Conservation (phyloP, 495 filamentous ascomycete species). For the Corynascus novoguineensis region DNA sequence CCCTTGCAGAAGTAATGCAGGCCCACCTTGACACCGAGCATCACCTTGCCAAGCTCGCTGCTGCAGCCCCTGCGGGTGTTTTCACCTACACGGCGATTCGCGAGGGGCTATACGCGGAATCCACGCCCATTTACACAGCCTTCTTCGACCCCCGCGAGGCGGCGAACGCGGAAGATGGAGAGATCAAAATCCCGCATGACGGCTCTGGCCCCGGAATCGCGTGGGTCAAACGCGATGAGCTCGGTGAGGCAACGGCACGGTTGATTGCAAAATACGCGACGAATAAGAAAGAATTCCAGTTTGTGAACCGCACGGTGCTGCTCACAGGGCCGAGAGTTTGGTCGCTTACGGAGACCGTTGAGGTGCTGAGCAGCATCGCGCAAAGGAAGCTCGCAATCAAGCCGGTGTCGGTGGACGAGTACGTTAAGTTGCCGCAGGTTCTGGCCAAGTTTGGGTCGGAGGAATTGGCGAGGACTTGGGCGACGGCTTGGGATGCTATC, state of each 20-base stretch:
- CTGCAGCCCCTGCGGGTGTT: background rate
- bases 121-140: constrained; percentile 62
- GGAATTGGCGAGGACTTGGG: constrained; percentile 26
- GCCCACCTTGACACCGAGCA: constrained; percentile 60
- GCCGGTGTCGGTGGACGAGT: constrained; percentile 41
- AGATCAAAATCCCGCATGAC: constrained; percentile 48
- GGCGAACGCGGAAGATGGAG: constrained; percentile 9
- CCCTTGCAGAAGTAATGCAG: constrained; percentile 55
- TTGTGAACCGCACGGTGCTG: constrained; percentile 34
- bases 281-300: constrained; percentile 23
- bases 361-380: constrained; percentile 30
- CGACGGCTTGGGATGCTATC: constrained; percentile 43
- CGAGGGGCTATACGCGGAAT: constrained; percentile 63
- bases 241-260: constrained; percentile 45
- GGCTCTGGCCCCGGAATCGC: constrained; percentile 43
- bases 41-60: constrained; percentile 43
- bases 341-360: constrained; percentile 38
- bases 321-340: constrained; percentile 38
- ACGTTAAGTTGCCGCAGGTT: constrained; percentile 32
- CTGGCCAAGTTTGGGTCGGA: constrained; percentile 15
- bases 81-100: constrained; percentile 49
- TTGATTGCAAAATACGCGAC: constrained; percentile 32
- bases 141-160: constrained; percentile 47
- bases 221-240: constrained; percentile 50
- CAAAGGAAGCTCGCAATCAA: constrained; percentile 31